A percentile compares a stretch with the other conserved stretches of the same genome.
Evolutionary conservation across 192 early-diverging fungal species (phyloP).

Genomic region (Diversispora epigaea): DNA sequence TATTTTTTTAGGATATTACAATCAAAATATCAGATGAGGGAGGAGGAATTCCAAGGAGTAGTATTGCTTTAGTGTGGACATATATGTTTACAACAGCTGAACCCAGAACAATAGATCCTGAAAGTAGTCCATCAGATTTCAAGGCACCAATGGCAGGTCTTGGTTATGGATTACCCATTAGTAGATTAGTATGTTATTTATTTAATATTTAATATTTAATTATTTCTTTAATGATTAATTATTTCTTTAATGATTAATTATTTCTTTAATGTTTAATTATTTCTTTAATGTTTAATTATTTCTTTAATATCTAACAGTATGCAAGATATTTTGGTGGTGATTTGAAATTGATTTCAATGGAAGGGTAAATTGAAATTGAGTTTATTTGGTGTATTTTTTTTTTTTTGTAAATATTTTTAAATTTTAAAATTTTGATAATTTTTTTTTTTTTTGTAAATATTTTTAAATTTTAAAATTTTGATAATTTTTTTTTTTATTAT

Average conservation of each 20-base stretch:
- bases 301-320: constrained; percentile 46
- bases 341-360: constrained; percentile 90
- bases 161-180: constrained; percentile 95
- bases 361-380: constrained; percentile 57
- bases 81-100: constrained; percentile 89
- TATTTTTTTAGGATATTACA: constrained; percentile 77
- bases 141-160: constrained; percentile 84
- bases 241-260: too few species aligned
- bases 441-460: constrained; percentile 17
- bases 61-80: constrained; percentile 88
- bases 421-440: constrained; percentile 17
- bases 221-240: too few species aligned
- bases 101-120: constrained; percentile 67
- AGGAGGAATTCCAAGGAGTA: constrained; percentile 86
- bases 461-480: constrained; percentile 19
- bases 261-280: neutral
- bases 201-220: neutral
- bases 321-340: constrained; percentile 97
- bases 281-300: neutral
- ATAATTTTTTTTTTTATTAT: neutral
- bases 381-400: neutral
- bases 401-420: constrained; percentile 25
- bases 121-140: constrained; percentile 72
- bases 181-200: constrained; percentile 52
- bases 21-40: constrained; percentile 97